Evolutionary conservation across 352 stramenopile species (phyloP), one percentile per base, ranked within the genome.

Genomic region (Phytophthora parvispora): DNA sequence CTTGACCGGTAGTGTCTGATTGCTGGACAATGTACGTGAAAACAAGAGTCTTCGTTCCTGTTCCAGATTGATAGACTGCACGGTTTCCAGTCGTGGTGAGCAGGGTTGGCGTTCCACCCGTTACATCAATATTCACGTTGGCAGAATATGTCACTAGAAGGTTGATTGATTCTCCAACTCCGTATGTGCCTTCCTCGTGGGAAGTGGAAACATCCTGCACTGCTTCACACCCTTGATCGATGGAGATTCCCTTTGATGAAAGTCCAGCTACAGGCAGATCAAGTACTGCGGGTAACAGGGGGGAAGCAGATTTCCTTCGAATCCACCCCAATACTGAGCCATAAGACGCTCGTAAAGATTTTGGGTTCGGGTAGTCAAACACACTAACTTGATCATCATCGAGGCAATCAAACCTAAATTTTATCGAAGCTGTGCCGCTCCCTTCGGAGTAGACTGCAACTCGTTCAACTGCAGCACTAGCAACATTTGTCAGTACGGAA

Each of bases 151-250:
- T 40, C 1, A 94, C 65, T 0, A 73, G n/a, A 16, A 95, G 56
- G n/a, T 86, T 66, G n/a, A 95, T 70, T 12, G 80, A 64, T 47
- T 95, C 85, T 2, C 88, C 88, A 31, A 79, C 75, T 1, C 83
- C 87, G 10, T 75, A 78, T 0, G 63, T 88, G 8, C 61, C 84
- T 43, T 89, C 79, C 72, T 88, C 86, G 32, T 89, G 81, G 0
- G 72, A 66, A 2, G 72, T 88, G 6, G 62, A 72, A 3, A 94
- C 72, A 9, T 62, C 29, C 1, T 40, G 45, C 10, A 92, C 64
- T 15, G 42, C 64, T 25, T 72, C 78, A n/a, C 81, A 84, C 0
- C 20, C 38, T 58, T 91, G 86, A 12, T 87, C 55, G 24, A 94
- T 91, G 0, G 75, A 61, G 22, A 95, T 89, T 5, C 57, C 74